Conservation (phyloP, 1,284 basidiomycete genomes). For the Gastroboletus turbinatus region DNA sequence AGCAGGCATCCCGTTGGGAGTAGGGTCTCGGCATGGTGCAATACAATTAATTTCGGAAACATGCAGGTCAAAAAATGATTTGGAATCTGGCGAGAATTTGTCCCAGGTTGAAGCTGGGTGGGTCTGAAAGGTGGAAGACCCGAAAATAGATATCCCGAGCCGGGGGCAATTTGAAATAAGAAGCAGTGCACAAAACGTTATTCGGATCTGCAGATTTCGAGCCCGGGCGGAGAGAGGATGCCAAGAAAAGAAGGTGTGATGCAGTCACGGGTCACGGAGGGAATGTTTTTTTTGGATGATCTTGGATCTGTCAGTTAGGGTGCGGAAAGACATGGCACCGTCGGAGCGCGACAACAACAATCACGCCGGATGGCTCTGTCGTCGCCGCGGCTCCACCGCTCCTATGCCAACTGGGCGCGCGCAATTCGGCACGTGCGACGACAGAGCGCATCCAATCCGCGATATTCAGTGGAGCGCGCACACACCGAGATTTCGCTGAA, state of each 20-base stretch:
- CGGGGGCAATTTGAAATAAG: conserved; percentile 33
- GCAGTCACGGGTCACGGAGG: conserved; percentile 22
- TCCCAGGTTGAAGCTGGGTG: neutral
- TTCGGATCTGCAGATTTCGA: conserved; percentile 34
- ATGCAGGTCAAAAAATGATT: neutral
- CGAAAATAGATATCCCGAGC: conserved; percentile 12
- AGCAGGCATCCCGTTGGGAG: neutral
- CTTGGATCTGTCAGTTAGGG: conserved; percentile 9
- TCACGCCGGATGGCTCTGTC: conserved; percentile 2
- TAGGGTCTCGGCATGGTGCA: conserved; percentile 2
- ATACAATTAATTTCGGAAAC: neutral
- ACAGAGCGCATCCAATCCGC: neutral
- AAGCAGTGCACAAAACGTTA: conserved; percentile 31
- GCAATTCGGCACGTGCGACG: neutral
- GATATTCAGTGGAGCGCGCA: neutral
- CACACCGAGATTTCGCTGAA: conserved; percentile 4
- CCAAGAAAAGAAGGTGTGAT: conserved; percentile 19
- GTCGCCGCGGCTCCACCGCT: conserved; percentile 1
- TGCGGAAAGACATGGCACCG: neutral
- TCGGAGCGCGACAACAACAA: neutral
- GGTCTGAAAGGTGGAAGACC: neutral
- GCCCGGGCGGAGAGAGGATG: conserved; percentile 7
- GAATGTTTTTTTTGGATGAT: conserved; percentile 11
- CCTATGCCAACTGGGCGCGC: conserved; percentile 11
- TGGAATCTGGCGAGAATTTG: neutral